Percentiles rank a stretch among this genome's conserved stretches.
phyloP scores from a whole-genome alignment of 371 early-diverging fungal genomes.

The Mucor circinelloides region DNA sequence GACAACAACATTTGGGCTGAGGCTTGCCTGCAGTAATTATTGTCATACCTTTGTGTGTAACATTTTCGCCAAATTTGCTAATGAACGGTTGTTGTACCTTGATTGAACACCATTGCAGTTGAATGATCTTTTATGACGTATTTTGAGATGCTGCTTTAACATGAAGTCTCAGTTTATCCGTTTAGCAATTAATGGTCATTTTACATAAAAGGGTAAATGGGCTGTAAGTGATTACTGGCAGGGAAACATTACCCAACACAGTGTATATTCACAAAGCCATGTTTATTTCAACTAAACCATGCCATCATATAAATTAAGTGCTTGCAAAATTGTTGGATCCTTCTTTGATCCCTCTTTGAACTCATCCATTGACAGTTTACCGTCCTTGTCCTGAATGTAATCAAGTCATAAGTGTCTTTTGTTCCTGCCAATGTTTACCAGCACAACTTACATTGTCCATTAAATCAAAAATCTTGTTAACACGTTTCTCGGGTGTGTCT shows the following conservation, averaged over 20 bases:
- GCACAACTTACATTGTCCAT: conserved; percentile 75
- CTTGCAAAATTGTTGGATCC: conserved; percentile 89
- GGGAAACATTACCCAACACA: not conserved
- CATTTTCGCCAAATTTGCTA: not conserved
- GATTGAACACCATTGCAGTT: not conserved
- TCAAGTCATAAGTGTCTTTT: not conserved
- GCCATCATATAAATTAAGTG: conserved; percentile 86
- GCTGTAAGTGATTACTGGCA: not conserved
- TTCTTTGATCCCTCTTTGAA: conserved; percentile 88
- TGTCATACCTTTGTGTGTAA: not conserved
- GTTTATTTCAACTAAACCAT: conserved; percentile 56
- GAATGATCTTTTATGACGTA: not conserved
- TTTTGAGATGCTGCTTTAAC: not conserved
- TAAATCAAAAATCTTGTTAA: conserved; percentile 85
- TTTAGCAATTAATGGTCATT: not conserved
- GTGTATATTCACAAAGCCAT: not conserved
- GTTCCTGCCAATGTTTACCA: not conserved
- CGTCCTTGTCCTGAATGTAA: conserved; percentile 69
- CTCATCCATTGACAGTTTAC: conserved; percentile 78
- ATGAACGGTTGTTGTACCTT: not conserved
- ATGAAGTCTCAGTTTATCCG: not conserved
- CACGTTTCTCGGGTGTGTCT: conserved; percentile 91
- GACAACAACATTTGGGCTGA: not conserved
- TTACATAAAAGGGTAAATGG: not conserved
- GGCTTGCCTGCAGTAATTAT: not conserved